These are phyloP conservation scores for Cruciata laevipes DNA, from an alignment of 257 asterid species.

Conservation along the genomic window DNA sequence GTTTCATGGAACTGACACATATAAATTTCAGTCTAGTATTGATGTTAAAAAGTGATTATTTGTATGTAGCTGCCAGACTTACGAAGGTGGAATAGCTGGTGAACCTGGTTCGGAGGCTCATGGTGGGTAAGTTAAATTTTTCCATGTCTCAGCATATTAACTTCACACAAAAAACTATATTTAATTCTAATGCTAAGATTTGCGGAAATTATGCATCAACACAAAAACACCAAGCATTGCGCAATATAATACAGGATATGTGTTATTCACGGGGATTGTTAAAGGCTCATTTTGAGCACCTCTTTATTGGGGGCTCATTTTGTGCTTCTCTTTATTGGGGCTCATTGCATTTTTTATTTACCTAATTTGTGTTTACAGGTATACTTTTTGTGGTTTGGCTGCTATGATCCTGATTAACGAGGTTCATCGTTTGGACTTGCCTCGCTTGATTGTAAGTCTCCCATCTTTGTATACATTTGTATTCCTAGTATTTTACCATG, in stretches of 20 bases:
- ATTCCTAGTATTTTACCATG: not conserved
- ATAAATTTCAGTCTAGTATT: not conserved
- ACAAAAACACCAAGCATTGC: not conserved
- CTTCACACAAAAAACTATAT: not conserved
- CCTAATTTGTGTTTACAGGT: conserved; percentile 36
- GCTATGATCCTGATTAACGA: conserved; percentile 87
- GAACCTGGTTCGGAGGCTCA: conserved; percentile 99
- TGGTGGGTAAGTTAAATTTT: conserved; percentile 73
- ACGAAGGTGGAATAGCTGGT: conserved; percentile 97
- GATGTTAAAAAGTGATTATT: not conserved
- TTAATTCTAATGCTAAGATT: not conserved
- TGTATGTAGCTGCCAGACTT: conserved; percentile 77
- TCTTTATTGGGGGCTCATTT: not conserved
- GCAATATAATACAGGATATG: not conserved
- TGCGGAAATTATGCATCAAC: not conserved
- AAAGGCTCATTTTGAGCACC: not conserved
- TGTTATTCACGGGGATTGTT: not conserved
- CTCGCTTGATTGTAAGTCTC: conserved; percentile 59
- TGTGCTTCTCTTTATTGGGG: not conserved
- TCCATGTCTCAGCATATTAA: conserved; percentile 10
- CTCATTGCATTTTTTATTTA: not conserved
- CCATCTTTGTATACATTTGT: not conserved
- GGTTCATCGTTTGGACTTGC: conserved; percentile 77
- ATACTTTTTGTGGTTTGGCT: conserved; percentile 92
- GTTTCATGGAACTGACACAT: not conserved